Conservation (phyloP, 164 flowering plant genomes). For the Pachysandra terminalis region DNA sequence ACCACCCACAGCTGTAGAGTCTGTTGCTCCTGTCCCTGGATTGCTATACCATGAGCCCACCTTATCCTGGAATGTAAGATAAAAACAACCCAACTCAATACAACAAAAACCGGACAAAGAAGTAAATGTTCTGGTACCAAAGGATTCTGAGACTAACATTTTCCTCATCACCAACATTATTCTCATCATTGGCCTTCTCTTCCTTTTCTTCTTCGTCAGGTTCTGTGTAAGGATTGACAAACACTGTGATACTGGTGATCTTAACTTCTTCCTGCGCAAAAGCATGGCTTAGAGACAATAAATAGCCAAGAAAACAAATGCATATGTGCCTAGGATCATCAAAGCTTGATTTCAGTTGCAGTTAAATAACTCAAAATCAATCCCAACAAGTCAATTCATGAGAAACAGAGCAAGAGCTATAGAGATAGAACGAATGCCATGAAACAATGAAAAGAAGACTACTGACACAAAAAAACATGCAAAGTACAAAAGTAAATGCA, state of each 20-base stretch:
- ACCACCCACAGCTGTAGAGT: conserved; percentile 40
- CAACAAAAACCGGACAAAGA: background rate
- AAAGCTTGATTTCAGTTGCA: background rate
- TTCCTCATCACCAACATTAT: conserved; percentile 55
- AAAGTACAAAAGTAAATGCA: no score
- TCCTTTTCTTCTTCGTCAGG: conserved; percentile 77
- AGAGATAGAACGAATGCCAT: no score
- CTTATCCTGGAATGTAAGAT: conserved; percentile 55
- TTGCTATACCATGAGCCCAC: conserved; percentile 95
- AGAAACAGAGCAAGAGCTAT: background rate
- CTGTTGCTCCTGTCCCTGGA: conserved; percentile 58
- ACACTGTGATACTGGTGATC: conserved; percentile 61
- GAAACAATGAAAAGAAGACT: no score
- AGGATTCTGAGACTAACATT: conserved; percentile 39
- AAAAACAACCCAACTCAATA: background rate
- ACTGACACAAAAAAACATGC: no score
- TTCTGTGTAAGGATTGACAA: conserved; percentile 88
- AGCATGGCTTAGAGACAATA: background rate
- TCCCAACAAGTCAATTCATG: background rate
- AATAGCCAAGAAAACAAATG: background rate
- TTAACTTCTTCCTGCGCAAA: conserved; percentile 87
- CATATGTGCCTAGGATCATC: background rate
- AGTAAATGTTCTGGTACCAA: background rate
- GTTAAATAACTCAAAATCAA: background rate
- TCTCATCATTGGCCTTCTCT: conserved; percentile 47